Conservation (phyloP, 805 yeast species). For the Yarrowia bubula region DNA sequence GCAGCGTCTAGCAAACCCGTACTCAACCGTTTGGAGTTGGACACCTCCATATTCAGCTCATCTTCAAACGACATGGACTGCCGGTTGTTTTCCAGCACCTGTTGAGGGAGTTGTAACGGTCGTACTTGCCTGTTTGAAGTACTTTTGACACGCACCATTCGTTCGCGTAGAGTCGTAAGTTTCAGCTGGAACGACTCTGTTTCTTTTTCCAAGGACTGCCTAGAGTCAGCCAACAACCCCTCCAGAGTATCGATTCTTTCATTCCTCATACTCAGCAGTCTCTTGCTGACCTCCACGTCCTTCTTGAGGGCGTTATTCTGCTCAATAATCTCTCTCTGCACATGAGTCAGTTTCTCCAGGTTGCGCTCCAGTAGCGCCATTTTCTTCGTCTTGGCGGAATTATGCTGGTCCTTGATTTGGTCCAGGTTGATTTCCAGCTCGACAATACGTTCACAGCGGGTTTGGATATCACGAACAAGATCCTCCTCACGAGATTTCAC, state of each 20-base stretch:
- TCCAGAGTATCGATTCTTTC: conserved; percentile 57
- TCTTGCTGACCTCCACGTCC: conserved; percentile 55
- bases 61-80: conserved; percentile 13
- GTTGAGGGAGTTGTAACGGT: conserved; percentile 9
- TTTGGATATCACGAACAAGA: conserved; percentile 37
- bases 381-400: conserved; percentile 41
- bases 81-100: neutral
- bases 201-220: conserved; percentile 6
- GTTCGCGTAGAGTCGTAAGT: neutral
- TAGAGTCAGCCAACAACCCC: conserved; percentile 18
- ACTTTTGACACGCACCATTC: conserved; percentile 13
- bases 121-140: conserved; percentile 4
- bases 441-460: conserved; percentile 41
- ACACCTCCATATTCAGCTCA: conserved; percentile 14
- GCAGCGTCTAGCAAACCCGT: conserved; percentile 2
- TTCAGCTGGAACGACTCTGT: conserved; percentile 20
- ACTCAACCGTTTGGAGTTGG: conserved; percentile 5
- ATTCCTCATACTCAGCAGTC: conserved; percentile 57
- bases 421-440: conserved; percentile 48
- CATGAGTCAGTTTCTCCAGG: conserved; percentile 54
- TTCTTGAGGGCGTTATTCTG: conserved; percentile 57
- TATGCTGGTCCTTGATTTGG: conserved; percentile 41
- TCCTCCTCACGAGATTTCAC: conserved; percentile 34
- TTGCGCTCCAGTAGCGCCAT: conserved; percentile 56
- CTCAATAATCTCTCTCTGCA: conserved; percentile 59